Evolutionary conservation across 2,329 filamentous ascomycete genomes (phyloP).

Genomic region (Lecanicillium sp.): DNA sequence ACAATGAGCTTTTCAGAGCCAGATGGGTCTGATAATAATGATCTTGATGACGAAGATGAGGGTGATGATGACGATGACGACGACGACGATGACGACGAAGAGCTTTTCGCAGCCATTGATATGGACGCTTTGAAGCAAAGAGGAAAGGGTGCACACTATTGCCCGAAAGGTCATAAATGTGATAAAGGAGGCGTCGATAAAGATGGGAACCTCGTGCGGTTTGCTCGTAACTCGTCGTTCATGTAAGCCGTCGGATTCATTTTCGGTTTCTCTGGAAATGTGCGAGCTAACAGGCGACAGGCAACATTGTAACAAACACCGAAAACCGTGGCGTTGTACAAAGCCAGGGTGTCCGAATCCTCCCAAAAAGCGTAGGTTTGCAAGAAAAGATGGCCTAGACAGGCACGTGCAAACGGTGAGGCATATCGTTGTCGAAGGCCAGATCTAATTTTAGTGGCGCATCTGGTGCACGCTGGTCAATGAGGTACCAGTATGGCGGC

Average conservation of each 20-base stretch:
- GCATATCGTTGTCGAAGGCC: slow-evolving; percentile 18
- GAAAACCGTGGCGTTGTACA: slow-evolving; percentile 32
- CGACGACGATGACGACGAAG: slow-evolving; percentile 23
- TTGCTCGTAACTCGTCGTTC: slow-evolving; percentile 34
- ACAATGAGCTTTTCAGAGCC: not conserved
- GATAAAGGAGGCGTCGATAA: slow-evolving; percentile 33
- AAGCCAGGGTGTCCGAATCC: slow-evolving; percentile 30
- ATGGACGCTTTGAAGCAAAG: slow-evolving; percentile 30
- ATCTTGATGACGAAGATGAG: too few relatives aligned
- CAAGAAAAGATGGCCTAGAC: slow-evolving; percentile 32
- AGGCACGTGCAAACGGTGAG: slow-evolving; percentile 32
- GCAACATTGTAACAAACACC: slow-evolving; percentile 34
- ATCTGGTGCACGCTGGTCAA: too few relatives aligned
- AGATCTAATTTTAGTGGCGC: slow-evolving; percentile 18
- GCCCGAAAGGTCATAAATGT: slow-evolving; percentile 25
- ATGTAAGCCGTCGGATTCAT: slow-evolving; percentile 18
- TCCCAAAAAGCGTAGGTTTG: slow-evolving; percentile 31
- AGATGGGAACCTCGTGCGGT: slow-evolving; percentile 27
- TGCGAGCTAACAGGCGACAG: slow-evolving; percentile 18
- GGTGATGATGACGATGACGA: slow-evolving; percentile 18
- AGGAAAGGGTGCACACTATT: slow-evolving; percentile 29
- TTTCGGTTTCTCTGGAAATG: too few relatives aligned
- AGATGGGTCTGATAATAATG: slow-evolving; percentile 2
- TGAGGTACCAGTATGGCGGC: too few relatives aligned
- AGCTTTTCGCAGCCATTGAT: slow-evolving; percentile 25